phyloP scores from a whole-genome alignment of 2,329 filamentous ascomycete species.

The Aureobasidium leucospermi region DNA sequence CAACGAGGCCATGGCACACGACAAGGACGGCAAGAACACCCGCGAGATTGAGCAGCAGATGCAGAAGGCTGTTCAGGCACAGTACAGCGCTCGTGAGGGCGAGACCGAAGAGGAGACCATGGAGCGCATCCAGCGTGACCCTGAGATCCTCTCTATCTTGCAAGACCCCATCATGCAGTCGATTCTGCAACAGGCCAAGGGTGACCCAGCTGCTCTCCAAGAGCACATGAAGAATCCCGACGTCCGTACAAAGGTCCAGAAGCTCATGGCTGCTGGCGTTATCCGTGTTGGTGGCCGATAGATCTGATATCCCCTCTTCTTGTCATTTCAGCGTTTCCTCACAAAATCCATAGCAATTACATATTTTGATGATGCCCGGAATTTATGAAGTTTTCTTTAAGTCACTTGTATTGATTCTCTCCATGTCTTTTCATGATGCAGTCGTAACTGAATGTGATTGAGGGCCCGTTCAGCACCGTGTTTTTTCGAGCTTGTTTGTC shows the following conservation, averaged over 20 bases:
- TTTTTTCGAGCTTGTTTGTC: too few species aligned
- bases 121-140: constrained; percentile 81
- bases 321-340: constrained; percentile 3
- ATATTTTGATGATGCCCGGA: not conserved
- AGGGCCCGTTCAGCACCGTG: too few species aligned
- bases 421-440: too few species aligned
- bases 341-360: constrained; percentile 9
- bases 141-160: constrained; percentile 46
- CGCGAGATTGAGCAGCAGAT: constrained; percentile 91
- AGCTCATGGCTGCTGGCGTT: constrained; percentile 85
- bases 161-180: constrained; percentile 93
- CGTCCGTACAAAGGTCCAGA: constrained; percentile 85
- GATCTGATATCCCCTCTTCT: not conserved
- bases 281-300: constrained; percentile 45
- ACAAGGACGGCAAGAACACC: constrained; percentile 71
- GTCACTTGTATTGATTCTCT: too few species aligned
- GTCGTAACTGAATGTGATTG: too few species aligned
- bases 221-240: constrained; percentile 95
- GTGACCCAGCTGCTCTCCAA: constrained; percentile 81
- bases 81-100: constrained; percentile 84
- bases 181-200: constrained; percentile 93
- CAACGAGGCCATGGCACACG: constrained; percentile 69
- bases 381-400: too few species aligned
- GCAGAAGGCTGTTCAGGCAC: constrained; percentile 83
- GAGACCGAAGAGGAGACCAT: constrained; percentile 89